A percentile compares a stretch with the other conserved stretches of the same genome.
Evolutionary conservation across 2,329 filamentous ascomycete genomes (phyloP).

Genomic region (Penicillium sp.): DNA sequence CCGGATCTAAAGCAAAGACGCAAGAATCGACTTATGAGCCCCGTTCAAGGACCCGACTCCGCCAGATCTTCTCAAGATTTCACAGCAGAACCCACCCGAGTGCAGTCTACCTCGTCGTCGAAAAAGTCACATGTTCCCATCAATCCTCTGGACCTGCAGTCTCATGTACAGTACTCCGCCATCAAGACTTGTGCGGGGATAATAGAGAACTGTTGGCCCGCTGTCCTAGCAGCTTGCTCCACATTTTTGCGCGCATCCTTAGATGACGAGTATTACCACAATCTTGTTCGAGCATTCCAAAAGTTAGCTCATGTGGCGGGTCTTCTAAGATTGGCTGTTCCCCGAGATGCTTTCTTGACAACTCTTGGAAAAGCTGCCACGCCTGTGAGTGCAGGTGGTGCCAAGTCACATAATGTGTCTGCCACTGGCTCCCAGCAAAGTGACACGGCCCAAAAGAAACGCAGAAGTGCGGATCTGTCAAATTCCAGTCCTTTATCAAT

Average conservation of each 20-base stretch:
- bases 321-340: slow-evolving; percentile 76
- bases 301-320: slow-evolving; percentile 94
- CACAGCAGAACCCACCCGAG: slow-evolving; percentile 30
- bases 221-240: slow-evolving; percentile 88
- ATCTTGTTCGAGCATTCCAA: slow-evolving; percentile 87
- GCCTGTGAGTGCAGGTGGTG: slow-evolving; percentile 62
- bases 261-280: slow-evolving; percentile 91
- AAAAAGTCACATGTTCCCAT: slow-evolving; percentile 54
- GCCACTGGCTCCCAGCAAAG: slow-evolving; percentile 22
- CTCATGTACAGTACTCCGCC: slow-evolving; percentile 68
- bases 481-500: slow-evolving; percentile 23
- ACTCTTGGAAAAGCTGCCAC: slow-evolving; percentile 91
- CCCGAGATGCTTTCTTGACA: slow-evolving; percentile 90
- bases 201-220: slow-evolving; percentile 92
- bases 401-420: slow-evolving; percentile 22
- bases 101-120: slow-evolving; percentile 21
- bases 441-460: slow-evolving; percentile 30
- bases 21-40: slow-evolving; percentile 36
- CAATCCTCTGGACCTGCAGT: slow-evolving; percentile 75
- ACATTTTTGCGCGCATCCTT: slow-evolving; percentile 90
- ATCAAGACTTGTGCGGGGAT: slow-evolving; percentile 77
- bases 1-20: slow-evolving; percentile 63
- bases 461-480: slow-evolving; percentile 28
- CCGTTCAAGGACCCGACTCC: slow-evolving; percentile 39
- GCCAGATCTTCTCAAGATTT: slow-evolving; percentile 28